A percentile compares a stretch with the other conserved stretches of the same genome.
phyloP scores from a whole-genome alignment of 1,139 yeast species.

The Geotrichum carabidarum region DNA sequence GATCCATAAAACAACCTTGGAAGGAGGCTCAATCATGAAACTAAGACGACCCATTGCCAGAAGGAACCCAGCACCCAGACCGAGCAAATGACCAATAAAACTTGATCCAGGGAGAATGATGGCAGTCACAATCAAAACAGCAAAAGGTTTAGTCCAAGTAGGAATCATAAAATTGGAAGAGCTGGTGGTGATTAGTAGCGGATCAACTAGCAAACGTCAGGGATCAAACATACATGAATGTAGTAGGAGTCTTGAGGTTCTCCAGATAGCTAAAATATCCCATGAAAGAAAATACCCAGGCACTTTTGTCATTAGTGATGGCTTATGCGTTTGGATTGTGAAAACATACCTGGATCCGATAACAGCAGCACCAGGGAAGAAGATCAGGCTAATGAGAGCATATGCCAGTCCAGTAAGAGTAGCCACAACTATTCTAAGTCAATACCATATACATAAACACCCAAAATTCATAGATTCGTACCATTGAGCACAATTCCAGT shows the following conservation, averaged over 20 bases:
- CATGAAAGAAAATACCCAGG: slow-evolving; percentile 68
- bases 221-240: slow-evolving; percentile 29
- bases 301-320: slow-evolving; percentile 39
- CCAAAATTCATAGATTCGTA: slow-evolving; percentile 17
- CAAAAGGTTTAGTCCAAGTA: slow-evolving; percentile 56
- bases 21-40: slow-evolving; percentile 58
- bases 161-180: slow-evolving; percentile 44
- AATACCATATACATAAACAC: neutral
- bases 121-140: slow-evolving; percentile 48
- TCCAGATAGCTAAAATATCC: slow-evolving; percentile 62
- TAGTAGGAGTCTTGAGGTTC: slow-evolving; percentile 47
- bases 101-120: slow-evolving; percentile 56
- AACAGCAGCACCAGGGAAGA: slow-evolving; percentile 52
- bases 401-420: slow-evolving; percentile 65
- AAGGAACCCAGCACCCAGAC: slow-evolving; percentile 48
- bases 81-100: slow-evolving; percentile 66
- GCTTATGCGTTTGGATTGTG: neutral
- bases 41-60: slow-evolving; percentile 55
- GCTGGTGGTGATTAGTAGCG: slow-evolving; percentile 8
- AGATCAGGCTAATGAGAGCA: slow-evolving; percentile 50
- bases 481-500: slow-evolving; percentile 75
- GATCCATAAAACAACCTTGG: slow-evolving; percentile 57
- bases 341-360: slow-evolving; percentile 49
- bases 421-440: slow-evolving; percentile 45
- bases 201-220: slow-evolving; percentile 13